A percentile compares a stretch with the other conserved stretches of the same genome.
phyloP scores from a whole-genome alignment of 129 eudicot genomes.

The Centrapalus pauciflorus region DNA sequence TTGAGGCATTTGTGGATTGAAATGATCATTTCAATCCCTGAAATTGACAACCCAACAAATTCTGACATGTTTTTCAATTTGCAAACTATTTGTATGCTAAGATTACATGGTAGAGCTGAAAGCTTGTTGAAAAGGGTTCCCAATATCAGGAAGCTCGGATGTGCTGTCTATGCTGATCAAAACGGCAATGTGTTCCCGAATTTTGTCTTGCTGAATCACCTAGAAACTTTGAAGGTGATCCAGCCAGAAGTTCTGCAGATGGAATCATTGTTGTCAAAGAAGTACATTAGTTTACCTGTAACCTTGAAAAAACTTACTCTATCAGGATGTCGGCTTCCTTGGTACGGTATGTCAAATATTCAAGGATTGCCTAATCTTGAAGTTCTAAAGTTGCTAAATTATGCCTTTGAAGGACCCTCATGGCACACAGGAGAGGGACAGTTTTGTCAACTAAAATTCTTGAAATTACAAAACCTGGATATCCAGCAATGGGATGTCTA shows the following conservation, averaged over 20 bases:
- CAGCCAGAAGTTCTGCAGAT: constrained; percentile 8
- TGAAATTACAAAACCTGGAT: constrained; percentile 20
- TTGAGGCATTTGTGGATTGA: constrained; percentile 30
- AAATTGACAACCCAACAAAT: constrained; percentile 8
- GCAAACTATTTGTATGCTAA: constrained; percentile 29
- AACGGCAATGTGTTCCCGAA: constrained; percentile 3
- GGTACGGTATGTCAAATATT: constrained; percentile 10
- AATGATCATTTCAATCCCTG: constrained; percentile 26
- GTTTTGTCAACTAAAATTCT: constrained; percentile 10
- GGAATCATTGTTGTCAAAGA: background rate
- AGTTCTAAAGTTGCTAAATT: constrained; percentile 17
- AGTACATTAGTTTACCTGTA: constrained; percentile 5
- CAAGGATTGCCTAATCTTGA: constrained; percentile 17
- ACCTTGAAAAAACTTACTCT: constrained; percentile 13
- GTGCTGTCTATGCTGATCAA: constrained; percentile 19
- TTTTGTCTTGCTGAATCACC: constrained; percentile 14
- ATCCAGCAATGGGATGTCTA: constrained; percentile 14
- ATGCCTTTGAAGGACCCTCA: constrained; percentile 11
- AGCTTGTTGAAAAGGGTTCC: constrained; percentile 26
- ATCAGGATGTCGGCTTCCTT: constrained; percentile 22
- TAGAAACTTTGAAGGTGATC: constrained; percentile 23
- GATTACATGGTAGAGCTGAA: constrained; percentile 27
- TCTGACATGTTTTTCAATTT: constrained; percentile 17
- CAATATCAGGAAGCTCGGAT: constrained; percentile 27
- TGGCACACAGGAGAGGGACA: constrained; percentile 14